Evolutionary conservation across 257 asterid genomes (phyloP), one percentile per base, ranked within the genome.

Genomic region (Parsonsia alboflavescens): DNA sequence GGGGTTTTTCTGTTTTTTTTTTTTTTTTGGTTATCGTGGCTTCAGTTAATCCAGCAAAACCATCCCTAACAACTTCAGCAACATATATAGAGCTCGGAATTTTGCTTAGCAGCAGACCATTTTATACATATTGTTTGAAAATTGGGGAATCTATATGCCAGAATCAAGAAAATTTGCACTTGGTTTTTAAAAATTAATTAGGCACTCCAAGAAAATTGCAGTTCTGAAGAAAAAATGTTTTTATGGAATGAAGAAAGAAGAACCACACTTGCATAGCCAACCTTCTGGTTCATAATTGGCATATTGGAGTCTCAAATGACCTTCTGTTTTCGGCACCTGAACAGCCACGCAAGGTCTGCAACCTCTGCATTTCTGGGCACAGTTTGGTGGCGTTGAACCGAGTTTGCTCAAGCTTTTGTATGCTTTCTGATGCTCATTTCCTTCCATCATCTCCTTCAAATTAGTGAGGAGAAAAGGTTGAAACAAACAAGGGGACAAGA

Each of bases 261-360:
- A 52, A 61, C 70, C 78, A 49, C 86, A 82, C 16, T 82, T 56
- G 82, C 84, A 82, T 73, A 76, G 65, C 86, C 86, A 82, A 16
- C 81, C 79, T 79, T 82, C 84, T 52, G 86, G 86, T 72, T 82
- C 84, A 80, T 79, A 79, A 74, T 79, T 82, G 26, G 84, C 72
- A 65, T 73, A 76, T 39, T 76, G 80, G 12, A 76, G 48, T 33
- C 21, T 26, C 63, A 72, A 54, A 66, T 68, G 80, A 11, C 59
- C 73, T 58, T 54, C 19, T 4, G 22, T 71, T 72, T 62, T 58
- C 24, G 84, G 84, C 9, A 79, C 79, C 76, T 82, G 84, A 79
- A 82, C 74, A 0, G 84, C 68, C 54, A 73, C 65, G 46, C 84
- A 82, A 7, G 86, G 86, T 17, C 42, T 76, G 59, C 86, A 82